A percentile compares a stretch with the other conserved stretches of the same genome.
Conservation (phyloP, 306 rosid genomes). For the Quercus suber region DNA sequence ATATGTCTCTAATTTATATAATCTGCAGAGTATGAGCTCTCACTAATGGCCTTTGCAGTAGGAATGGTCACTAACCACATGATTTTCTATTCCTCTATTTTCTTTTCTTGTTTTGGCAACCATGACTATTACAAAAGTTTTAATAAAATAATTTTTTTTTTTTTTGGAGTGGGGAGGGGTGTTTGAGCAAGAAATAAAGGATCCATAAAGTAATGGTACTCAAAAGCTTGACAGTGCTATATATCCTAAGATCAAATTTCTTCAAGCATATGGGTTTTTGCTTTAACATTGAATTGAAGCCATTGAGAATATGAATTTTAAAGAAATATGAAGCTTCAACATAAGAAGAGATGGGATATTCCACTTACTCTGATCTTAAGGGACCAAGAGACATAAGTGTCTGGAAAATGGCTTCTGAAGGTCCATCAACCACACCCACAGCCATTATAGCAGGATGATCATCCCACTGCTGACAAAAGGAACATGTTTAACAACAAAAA, state of each 20-base stretch:
- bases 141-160: neutral
- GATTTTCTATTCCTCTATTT: neutral
- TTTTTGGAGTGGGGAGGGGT: no score
- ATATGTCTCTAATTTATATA: neutral
- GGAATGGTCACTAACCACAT: neutral
- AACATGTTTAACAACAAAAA: conserved; percentile 4
- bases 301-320: neutral
- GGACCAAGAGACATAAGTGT: conserved; percentile 82
- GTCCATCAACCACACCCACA: conserved; percentile 75
- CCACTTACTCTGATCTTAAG: conserved; percentile 79
- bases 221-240: neutral
- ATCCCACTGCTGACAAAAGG: conserved; percentile 62
- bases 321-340: neutral
- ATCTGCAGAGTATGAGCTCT: neutral
- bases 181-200: no score
- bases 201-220: neutral
- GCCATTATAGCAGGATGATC: conserved; percentile 93
- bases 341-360: conserved; percentile 7
- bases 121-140: neutral
- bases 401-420: conserved; percentile 76
- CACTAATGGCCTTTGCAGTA: neutral
- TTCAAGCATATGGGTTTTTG: neutral
- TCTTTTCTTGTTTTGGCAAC: neutral
- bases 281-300: neutral
- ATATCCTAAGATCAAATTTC: neutral